phyloP scores from a whole-genome alignment of 192 early-diverging fungal species.

The Dispira parvispora region DNA sequence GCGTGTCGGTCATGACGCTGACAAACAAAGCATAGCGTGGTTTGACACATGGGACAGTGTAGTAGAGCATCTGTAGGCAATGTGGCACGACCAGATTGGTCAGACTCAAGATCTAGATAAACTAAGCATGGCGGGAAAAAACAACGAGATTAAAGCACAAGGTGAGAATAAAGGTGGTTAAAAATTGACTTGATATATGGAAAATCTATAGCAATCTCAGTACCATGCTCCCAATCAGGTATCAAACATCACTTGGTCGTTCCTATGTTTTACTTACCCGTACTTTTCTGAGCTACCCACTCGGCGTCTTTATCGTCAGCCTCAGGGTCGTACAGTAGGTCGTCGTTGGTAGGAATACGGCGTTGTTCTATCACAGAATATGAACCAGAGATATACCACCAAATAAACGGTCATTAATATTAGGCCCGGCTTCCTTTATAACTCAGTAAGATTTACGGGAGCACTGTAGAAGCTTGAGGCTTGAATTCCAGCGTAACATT shows the following conservation, averaged over 20 bases:
- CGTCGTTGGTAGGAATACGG: constrained; percentile 23
- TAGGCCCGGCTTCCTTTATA: background rate
- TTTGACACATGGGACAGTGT: constrained; percentile 42
- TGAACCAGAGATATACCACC: no score
- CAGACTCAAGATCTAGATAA: constrained; percentile 1
- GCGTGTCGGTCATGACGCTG: constrained; percentile 42
- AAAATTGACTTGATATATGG: background rate
- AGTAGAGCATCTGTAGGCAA: constrained; percentile 35
- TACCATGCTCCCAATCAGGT: background rate
- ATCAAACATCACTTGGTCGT: no score
- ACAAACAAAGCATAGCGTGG: constrained; percentile 37
- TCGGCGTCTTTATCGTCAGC: constrained; percentile 32
- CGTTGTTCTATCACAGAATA: constrained; percentile 5
- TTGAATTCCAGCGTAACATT: constrained; percentile 4
- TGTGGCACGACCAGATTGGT: constrained; percentile 3
- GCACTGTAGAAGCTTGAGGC: background rate
- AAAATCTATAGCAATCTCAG: background rate
- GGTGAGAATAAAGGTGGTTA: constrained; percentile 5
- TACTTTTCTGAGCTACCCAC: constrained; percentile 33
- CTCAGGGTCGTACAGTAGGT: constrained; percentile 37
- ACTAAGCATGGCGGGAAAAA: background rate
- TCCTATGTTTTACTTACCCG: constrained; percentile 16
- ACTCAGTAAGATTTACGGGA: constrained; percentile 1
- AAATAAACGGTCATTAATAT: no score
- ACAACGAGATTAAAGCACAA: no score